Base-by-base conservation (phyloP, 345 rosid genomes). In the Cardiospermum halicacabum region DNA sequence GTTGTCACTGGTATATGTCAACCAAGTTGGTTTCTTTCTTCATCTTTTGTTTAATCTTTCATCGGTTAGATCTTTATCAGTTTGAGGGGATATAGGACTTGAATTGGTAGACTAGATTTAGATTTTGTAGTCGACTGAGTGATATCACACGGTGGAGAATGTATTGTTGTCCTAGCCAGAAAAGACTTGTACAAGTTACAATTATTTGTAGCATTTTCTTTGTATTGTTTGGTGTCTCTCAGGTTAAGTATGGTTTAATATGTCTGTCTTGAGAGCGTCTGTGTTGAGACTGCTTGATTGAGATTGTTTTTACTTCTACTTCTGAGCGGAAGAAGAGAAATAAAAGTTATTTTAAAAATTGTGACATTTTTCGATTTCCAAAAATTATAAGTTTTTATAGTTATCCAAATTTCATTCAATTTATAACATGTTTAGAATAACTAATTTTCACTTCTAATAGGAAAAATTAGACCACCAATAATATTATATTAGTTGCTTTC, bases 21-120 rank as follows among this genome's bases (percentile, higher is more conserved):
- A 18, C 15, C 24, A 25, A 24, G 26, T 37, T 28, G 43, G 53
- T 54, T 64, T 26, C 18, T 11, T 34, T 34, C 9, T 34, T 34
- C 39, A n/a, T 34, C 10, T 16, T 18, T 63, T 53, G 55, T 21
- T 24, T 50, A 10, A 26, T 22, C 26, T 34, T 57, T 7, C 3
- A n/a, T 32, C 28, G 48, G n/a, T 18, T 27, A 9, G 53, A 11
- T 62, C 19, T 28, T 47, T 28, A 28, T 53, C 18, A 16, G 32
- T 64, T 32, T 34, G 24, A 64, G 49, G 37, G 26, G 49, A 24
- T 64, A 24, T 64, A 64, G 58, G 25, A 4, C 28, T 64, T 26
- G 18, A 64, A 64, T 12, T 50, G 9, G 25, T 49, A 49, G 57
- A 4, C n/a, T 16, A 22, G 25, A 64, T 21, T 15, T 36, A 1